Evolutionary conservation across 352 stramenopile genomes (phyloP), one percentile per base, ranked within the genome.

Genomic region (Blastocystis sp.): DNA sequence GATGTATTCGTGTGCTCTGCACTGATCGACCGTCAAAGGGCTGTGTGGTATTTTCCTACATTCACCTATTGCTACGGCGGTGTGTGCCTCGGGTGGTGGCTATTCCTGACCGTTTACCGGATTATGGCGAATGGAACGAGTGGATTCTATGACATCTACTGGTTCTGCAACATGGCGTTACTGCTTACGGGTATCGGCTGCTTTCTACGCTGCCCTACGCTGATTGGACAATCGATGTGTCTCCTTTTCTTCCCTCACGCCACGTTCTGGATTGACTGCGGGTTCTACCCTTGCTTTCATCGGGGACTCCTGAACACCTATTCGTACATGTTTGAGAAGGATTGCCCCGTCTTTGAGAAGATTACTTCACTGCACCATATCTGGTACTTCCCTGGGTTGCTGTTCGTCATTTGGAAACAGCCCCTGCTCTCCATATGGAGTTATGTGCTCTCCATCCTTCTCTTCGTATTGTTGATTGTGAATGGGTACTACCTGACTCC

Each of bases 111-210:
- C 21, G 40, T 38, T 76, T 23, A 79, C 17, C 60, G 78, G 17
- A 56, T 56, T 56, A 0, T 56, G 48, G 14, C 48, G 5, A 17
- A 56, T 14, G 74, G 74, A 70, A 38, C 56, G 11, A 45, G 60
- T 60, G 78, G 78, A 2, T 88, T 78, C 38, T 88, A 88, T 76
- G 78, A 88, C 41, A 62, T 88, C 14, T 88, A 79, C 34, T 88
- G 78, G 78, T 88, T 76, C 48, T 88, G 78, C n/a, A 74, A 88
- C 76, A 79, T 79, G 21, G 64, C 21, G 21, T 48, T 88, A 14
- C 19, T 88, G 4, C 53, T 88, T 38, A 79, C 64, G 10, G 61
- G 43, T 23, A 65, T 76, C 3, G 78, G 56, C 23, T 53, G 41
- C 5, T 76, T 62, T 41, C 56, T 78, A 14, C 41, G 43, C 28